Conservation (phyloP, 768 basidiomycete species). For the Amanita molliuscula region DNA sequence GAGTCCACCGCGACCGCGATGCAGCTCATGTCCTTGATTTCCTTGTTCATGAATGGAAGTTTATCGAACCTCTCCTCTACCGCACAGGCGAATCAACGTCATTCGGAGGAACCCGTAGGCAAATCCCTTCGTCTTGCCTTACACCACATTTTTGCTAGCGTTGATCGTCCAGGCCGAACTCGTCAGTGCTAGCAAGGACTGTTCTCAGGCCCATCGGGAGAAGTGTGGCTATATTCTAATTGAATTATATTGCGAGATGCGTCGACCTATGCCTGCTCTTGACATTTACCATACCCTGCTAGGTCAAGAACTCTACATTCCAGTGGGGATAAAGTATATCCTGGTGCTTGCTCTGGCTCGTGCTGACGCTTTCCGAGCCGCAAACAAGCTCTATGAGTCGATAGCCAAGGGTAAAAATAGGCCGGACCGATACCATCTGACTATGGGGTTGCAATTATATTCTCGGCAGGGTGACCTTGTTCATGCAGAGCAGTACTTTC, state of each 20-base stretch:
- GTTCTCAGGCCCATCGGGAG: conserved; percentile 17
- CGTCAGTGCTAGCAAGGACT: conserved; percentile 2
- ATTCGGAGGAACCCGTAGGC: not conserved
- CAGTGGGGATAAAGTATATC: conserved; percentile 17
- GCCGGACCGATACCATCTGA: conserved; percentile 18
- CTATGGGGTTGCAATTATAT: conserved; percentile 41
- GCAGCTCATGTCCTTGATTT: conserved; percentile 8
- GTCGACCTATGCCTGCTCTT: conserved; percentile 10
- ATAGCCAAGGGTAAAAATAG: conserved; percentile 11
- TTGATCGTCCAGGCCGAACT: not conserved
- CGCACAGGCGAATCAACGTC: conserved; percentile 8
- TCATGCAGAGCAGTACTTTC: conserved; percentile 33
- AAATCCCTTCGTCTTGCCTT: conserved; percentile 19
- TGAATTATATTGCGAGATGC: conserved; percentile 22
- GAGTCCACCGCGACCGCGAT: not conserved
- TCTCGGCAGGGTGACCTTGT: conserved; percentile 40
- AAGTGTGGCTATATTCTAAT: conserved; percentile 28
- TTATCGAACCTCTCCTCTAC: conserved; percentile 10
- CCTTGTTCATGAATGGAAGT: conserved; percentile 11
- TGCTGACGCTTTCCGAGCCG: conserved; percentile 25
- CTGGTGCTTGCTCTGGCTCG: conserved; percentile 35
- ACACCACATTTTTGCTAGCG: conserved; percentile 14
- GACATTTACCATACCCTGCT: conserved; percentile 23
- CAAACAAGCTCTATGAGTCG: conserved; percentile 31
- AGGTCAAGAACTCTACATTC: conserved; percentile 21